phyloP scores from a whole-genome alignment of 257 asterid species.

The Lycium barbarum region DNA sequence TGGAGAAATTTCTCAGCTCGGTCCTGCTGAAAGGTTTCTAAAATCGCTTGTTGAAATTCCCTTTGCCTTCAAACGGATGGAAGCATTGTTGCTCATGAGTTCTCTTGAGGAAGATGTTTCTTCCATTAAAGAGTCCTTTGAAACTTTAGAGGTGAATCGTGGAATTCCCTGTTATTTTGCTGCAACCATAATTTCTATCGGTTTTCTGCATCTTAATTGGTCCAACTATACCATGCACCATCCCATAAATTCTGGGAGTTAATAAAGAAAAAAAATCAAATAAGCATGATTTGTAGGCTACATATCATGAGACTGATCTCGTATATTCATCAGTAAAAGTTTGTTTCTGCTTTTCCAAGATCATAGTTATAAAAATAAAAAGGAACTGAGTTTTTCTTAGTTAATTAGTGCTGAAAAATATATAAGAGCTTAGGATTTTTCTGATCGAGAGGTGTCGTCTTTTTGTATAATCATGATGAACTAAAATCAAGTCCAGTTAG shows the following conservation, averaged over 20 bases:
- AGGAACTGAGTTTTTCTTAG: neutral
- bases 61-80: constrained; percentile 82
- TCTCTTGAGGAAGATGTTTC: constrained; percentile 74
- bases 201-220: neutral
- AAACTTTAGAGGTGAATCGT: constrained; percentile 78
- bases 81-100: constrained; percentile 69
- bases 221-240: constrained; percentile 14
- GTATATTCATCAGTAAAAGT: neutral
- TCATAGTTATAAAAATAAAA: neutral
- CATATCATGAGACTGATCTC: neutral
- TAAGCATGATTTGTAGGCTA: neutral
- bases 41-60: constrained; percentile 77
- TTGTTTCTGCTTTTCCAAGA: neutral
- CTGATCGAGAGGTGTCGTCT: neutral
- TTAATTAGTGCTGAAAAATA: neutral
- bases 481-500: constrained; percentile 13
- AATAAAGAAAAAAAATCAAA: neutral
- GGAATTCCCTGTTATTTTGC: constrained; percentile 40
- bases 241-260: neutral
- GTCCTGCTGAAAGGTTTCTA: constrained; percentile 88
- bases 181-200: neutral
- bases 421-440: neutral
- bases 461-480: neutral
- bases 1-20: constrained; percentile 73
- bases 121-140: constrained; percentile 62